Conservation (phyloP, 2,329 filamentous ascomycete species). For the Chalaropsis ovoidea region DNA sequence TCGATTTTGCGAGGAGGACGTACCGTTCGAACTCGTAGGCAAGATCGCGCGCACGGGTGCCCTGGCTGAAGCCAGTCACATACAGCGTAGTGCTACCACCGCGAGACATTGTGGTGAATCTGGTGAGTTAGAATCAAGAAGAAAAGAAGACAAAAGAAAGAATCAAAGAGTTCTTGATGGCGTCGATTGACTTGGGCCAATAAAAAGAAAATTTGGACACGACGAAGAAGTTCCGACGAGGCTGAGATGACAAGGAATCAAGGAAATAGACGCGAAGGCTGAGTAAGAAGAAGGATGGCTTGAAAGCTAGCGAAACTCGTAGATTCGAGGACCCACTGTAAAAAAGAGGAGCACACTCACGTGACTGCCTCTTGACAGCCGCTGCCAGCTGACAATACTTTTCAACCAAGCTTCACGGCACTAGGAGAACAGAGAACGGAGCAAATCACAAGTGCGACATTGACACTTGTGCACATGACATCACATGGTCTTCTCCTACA, state of each 20-base stretch:
- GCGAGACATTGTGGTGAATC: constrained; percentile 62
- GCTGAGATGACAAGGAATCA: constrained; percentile 13
- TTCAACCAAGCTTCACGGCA: not conserved
- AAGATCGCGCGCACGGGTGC: constrained; percentile 95
- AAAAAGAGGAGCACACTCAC: not conserved
- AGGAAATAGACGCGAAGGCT: constrained; percentile 11
- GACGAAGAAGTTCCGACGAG: constrained; percentile 7
- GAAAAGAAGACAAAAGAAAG: constrained; percentile 22
- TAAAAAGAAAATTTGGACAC: not conserved
- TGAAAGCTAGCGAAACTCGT: not conserved
- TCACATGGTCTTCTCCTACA: not conserved
- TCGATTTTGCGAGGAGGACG: constrained; percentile 41
- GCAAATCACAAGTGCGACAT: no score
- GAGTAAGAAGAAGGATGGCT: not conserved
- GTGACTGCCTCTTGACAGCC: not conserved
- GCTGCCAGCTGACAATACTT: not conserved
- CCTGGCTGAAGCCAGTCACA: constrained; percentile 98
- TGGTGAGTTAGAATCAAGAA: constrained; percentile 20
- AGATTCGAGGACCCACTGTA: not conserved
- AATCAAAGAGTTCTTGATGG: constrained; percentile 13
- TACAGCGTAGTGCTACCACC: constrained; percentile 80
- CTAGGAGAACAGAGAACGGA: no score
- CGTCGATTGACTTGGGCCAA: not conserved
- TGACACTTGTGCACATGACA: not conserved
- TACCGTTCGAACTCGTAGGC: constrained; percentile 99